Conservation (phyloP, 768 basidiomycete genomes). For the Panaeolus papilionaceus region DNA sequence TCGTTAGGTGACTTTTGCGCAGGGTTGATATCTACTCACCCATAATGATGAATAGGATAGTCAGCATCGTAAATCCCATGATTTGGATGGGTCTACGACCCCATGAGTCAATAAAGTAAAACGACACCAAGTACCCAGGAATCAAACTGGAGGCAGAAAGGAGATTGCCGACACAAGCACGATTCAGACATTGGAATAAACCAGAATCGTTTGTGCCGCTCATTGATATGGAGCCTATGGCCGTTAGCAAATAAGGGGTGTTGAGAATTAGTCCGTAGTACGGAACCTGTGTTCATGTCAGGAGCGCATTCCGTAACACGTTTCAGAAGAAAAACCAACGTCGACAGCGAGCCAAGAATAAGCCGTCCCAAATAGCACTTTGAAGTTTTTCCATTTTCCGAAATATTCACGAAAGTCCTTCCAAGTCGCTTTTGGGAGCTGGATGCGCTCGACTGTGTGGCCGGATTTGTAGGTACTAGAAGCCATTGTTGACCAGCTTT, state of each 20-base stretch:
- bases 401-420: slow-evolving; percentile 75
- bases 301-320: background rate
- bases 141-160: slow-evolving; percentile 79
- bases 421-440: slow-evolving; percentile 70
- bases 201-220: slow-evolving; percentile 32
- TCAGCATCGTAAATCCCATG: slow-evolving; percentile 74
- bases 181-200: slow-evolving; percentile 61
- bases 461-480: too few species aligned
- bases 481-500: too few species aligned
- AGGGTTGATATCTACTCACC: slow-evolving; percentile 44
- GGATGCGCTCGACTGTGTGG: slow-evolving; percentile 52
- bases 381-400: slow-evolving; percentile 74
- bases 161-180: slow-evolving; percentile 76
- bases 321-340: slow-evolving; percentile 43
- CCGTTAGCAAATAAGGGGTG: slow-evolving; percentile 71
- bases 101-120: slow-evolving; percentile 74
- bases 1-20: too few species aligned
- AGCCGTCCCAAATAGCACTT: slow-evolving; percentile 76
- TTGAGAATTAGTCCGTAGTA: slow-evolving; percentile 91
- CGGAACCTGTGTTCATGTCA: slow-evolving; percentile 58
- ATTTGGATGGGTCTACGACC: slow-evolving; percentile 83
- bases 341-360: slow-evolving; percentile 92
- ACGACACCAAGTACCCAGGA: slow-evolving; percentile 73
- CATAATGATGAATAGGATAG: slow-evolving; percentile 69
- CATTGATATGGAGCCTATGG: slow-evolving; percentile 75